Base-by-base conservation (phyloP, 768 basidiomycete genomes). In the Podaxis sp. region DNA sequence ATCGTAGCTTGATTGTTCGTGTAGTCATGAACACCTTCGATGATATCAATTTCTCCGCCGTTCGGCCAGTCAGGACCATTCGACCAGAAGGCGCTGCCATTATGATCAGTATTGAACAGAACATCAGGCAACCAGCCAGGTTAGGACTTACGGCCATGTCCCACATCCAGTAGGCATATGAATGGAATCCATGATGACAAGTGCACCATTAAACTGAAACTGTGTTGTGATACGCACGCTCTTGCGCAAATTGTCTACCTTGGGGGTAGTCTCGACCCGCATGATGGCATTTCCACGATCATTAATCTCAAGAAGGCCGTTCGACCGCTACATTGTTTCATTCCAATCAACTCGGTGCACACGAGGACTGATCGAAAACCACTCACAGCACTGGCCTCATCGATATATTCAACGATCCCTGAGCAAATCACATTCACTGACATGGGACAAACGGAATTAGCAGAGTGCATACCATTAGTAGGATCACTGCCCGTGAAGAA, bases 101-200 rank as follows among this genome's bases (percentile, higher is more conserved):
- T 11, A 9, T 32, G 50, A 57, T 60, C 57, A 50, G 42, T 36
- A 5, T 11, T 50, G 37, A 36, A 56, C 7, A 51, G 46, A n/a
- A 36, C 9, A 55, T 51, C 48, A 44, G 40, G 44, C 25, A 47
- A 59, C 23, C 51, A 54, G 32, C 32, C 32, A n/a, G 25, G 48
- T 16, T 46, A 27, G 47, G 5, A 79, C 79, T 71, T 59, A 82
- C 73, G 91, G 91, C 93, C 92, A 94, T 25, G 87, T 87, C 38
- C 87, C 93, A 72, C 93, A 95, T 13, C 93, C 94, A 0, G 87
- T 86, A 6, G 93, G 93, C 88, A 95, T 93, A 70, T 96, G 93
- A 25, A 86, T 79, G 25, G 91, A 83, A 72, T 95, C 93, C 79
- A 95, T 80, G 50, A 95, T 77, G 63, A 94, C 78, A 37, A 97